Evolutionary conservation across 176 grass and related monocot species (phyloP).

Genomic region (Bonia amplexicaulis): DNA sequence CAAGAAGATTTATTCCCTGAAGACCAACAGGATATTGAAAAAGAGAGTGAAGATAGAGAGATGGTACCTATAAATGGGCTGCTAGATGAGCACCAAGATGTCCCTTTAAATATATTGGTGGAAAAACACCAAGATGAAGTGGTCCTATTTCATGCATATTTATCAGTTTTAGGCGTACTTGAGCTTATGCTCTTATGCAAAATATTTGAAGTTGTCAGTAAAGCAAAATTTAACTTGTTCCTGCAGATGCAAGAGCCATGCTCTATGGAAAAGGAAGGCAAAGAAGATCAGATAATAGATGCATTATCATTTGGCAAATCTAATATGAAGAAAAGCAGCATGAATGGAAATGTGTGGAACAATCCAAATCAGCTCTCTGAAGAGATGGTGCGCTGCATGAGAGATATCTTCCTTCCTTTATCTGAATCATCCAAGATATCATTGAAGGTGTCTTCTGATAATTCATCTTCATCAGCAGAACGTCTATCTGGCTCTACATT

Average conservation of each 20-base stretch:
- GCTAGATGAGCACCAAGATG: conserved; percentile 34
- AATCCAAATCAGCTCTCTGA: conserved; percentile 82
- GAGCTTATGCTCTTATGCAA: background rate
- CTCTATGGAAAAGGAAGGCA: conserved; percentile 22
- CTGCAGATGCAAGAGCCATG: conserved; percentile 34
- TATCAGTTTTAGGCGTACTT: background rate
- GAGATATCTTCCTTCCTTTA: conserved; percentile 80
- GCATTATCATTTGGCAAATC: conserved; percentile 28
- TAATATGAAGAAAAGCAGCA: conserved; percentile 23
- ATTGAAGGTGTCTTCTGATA: conserved; percentile 31
- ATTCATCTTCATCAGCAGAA: conserved; percentile 63
- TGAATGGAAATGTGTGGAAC: conserved; percentile 38
- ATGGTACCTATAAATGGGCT: conserved; percentile 8
- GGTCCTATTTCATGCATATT: conserved; percentile 28
- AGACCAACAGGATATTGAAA: conserved; percentile 23
- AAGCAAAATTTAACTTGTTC: background rate
- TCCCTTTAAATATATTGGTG: conserved; percentile 25
- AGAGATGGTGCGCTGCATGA: conserved; percentile 96
- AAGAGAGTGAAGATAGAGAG: background rate
- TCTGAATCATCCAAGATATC: conserved; percentile 72
- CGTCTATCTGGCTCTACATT: conserved; percentile 45
- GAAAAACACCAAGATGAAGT: conserved; percentile 38
- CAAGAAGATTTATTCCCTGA: conserved; percentile 46
- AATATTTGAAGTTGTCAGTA: background rate
- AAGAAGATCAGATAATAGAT: conserved; percentile 35